These are phyloP conservation scores for Metschnikowia gelsemii DNA, from an alignment of 805 yeast genomes.

Conservation along the genomic window DNA sequence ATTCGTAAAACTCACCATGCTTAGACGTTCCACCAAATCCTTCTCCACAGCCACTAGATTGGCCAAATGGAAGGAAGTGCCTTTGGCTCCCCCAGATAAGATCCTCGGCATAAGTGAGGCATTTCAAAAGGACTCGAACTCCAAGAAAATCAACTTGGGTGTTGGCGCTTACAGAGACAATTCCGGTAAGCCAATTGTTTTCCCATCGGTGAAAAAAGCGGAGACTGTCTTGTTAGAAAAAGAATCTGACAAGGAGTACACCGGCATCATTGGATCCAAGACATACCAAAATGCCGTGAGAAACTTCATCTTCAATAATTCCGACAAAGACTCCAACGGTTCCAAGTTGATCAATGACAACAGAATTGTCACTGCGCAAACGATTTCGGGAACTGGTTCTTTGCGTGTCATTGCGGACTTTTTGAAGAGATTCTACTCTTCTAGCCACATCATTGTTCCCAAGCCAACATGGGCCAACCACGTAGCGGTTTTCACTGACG, in stretches of 20 bases:
- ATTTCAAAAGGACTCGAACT: constrained; percentile 62
- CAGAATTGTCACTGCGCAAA: constrained; percentile 80
- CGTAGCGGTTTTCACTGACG: constrained; percentile 69
- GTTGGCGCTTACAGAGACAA: constrained; percentile 95
- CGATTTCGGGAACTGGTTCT: constrained; percentile 95
- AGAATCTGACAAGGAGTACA: constrained; percentile 75
- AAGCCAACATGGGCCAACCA: constrained; percentile 97
- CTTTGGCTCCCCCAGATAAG: constrained; percentile 76
- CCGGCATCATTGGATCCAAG: constrained; percentile 79
- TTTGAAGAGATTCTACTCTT: constrained; percentile 56
- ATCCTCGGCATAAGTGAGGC: constrained; percentile 78
- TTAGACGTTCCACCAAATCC: constrained; percentile 20
- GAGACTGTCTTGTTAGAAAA: constrained; percentile 50
- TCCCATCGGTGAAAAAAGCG: constrained; percentile 72
- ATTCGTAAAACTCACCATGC: constrained; percentile 17
- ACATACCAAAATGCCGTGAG: constrained; percentile 66
- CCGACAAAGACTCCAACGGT: constrained; percentile 51
- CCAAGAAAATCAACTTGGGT: constrained; percentile 62
- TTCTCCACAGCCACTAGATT: constrained; percentile 21
- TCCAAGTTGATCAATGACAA: constrained; percentile 53
- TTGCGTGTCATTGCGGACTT: constrained; percentile 82
- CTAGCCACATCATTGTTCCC: constrained; percentile 65
- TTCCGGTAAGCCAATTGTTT: constrained; percentile 82
- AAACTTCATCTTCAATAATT: constrained; percentile 67
- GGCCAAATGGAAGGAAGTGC: constrained; percentile 36